Percentiles rank a stretch among this genome's conserved stretches.
These are phyloP conservation scores for Nakazawaea anatomiae DNA, from an alignment of 805 yeast species.

Conservation along the genomic window DNA sequence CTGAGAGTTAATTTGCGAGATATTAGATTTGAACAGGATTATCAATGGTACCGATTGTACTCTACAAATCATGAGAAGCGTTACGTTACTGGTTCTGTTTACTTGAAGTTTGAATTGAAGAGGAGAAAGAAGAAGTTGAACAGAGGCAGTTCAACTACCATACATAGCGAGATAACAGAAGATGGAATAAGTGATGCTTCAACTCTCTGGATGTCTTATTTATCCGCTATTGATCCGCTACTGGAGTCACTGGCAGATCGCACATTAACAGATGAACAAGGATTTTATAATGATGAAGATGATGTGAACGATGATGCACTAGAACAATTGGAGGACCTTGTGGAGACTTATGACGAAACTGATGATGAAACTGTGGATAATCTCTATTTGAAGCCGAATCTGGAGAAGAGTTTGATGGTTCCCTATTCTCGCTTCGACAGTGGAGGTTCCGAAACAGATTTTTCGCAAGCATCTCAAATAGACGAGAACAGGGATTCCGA, in stretches of 20 bases:
- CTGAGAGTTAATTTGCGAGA: conserved; percentile 19
- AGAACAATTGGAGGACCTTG: background rate
- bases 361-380: conserved; percentile 17
- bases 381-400: conserved; percentile 7
- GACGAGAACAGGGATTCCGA: conserved; percentile 4
- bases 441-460: conserved; percentile 12
- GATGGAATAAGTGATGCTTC: background rate
- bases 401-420: background rate
- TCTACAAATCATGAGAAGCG: conserved; percentile 19
- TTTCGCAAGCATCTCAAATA: conserved; percentile 11
- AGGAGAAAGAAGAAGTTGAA: conserved; percentile 1
- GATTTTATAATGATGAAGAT: conserved; percentile 8
- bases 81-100: conserved; percentile 22
- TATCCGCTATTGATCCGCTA: background rate
- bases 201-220: conserved; percentile 2
- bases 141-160: background rate
- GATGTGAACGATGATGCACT: background rate
- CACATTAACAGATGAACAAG: conserved; percentile 10
- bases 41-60: conserved; percentile 17
- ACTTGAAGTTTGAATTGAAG: conserved; percentile 16
- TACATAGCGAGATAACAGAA: background rate
- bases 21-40: conserved; percentile 14
- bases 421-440: background rate
- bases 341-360: conserved; percentile 12
- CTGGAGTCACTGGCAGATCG: background rate